These are phyloP conservation scores for Aureobasidium sp. DNA, from an alignment of 2,329 filamentous ascomycete species.

Conservation along the genomic window DNA sequence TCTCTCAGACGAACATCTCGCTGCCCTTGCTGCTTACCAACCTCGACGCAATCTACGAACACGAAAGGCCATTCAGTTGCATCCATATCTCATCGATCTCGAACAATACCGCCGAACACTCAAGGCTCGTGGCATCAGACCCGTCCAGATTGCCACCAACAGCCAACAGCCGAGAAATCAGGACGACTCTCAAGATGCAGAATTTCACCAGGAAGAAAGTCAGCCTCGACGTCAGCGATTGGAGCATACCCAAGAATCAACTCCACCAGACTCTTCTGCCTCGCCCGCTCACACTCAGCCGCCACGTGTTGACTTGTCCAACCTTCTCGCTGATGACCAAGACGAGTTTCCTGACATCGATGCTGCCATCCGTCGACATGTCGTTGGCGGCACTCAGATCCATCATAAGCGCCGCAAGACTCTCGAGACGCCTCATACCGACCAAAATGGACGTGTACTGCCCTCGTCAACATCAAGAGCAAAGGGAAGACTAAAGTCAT, in stretches of 20 bases:
- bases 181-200: constrained; percentile 18
- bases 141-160: constrained; percentile 38
- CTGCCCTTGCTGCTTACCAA: constrained; percentile 14
- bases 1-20: constrained; percentile 3
- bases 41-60: constrained; percentile 42
- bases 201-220: constrained; percentile 11
- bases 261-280: constrained; percentile 1
- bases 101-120: constrained; percentile 48
- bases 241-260: constrained; percentile 18
- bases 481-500: not conserved
- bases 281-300: constrained; percentile 3
- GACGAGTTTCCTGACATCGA: constrained; percentile 36
- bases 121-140: constrained; percentile 47
- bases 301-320: not conserved
- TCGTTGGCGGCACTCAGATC: constrained; percentile 23
- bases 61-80: constrained; percentile 53
- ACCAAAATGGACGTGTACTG: not conserved
- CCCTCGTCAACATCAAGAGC: constrained; percentile 3
- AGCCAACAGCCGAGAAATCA: constrained; percentile 19
- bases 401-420: constrained; percentile 29
- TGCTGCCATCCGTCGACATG: constrained; percentile 25
- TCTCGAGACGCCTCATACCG: not conserved
- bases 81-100: constrained; percentile 52
- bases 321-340: constrained; percentile 24
- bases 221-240: not conserved